Base-by-base conservation (phyloP, 441 rosid species). In the Adansonia madagascariensis region DNA sequence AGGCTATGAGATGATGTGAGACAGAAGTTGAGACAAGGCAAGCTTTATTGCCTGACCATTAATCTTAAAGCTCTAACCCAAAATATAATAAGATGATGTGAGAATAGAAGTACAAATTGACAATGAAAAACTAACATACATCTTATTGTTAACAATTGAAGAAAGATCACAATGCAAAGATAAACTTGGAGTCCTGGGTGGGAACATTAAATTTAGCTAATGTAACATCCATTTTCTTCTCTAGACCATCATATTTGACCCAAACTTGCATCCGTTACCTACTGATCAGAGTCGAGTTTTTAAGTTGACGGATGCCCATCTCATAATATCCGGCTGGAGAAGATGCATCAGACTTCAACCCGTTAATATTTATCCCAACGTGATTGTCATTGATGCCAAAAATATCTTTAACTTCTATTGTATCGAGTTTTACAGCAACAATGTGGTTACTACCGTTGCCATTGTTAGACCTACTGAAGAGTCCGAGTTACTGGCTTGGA, bases 381-480 rank as follows among this genome's bases (percentile, higher is more conserved):
- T 84, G 86, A 61, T 85, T 85, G 8, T 72, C 79, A 24, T 86
- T 10, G 3, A 78, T 78, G 57, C 85, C 89, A 17, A 41, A 20
- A 0, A 81, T 78, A 57, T 85, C 89, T 14, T 43, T 72, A 39
- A 74, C 80, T 49, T 63, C 15, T 24, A 83, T 82, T 0, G 86
- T 86, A 31, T 86, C 89, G 15, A 85, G 80, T 80, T 85, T 88
- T 43, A 86, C 50, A 11, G 86, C 85, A 22, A 86, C 73, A 47
- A 86, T 76, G 47, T 65, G 86, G 14, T 43, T 85, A 0, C 78
- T 81, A 8, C 70, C 64, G 3, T 87, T 84, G 1, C 89, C 84
- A 27, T 70, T 52, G 72, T 83, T 88, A 71, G 57, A 55, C 0
- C 7, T 78, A 63, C 82, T 89, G 79, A 92, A 88, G 22, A 92